phyloP scores from a whole-genome alignment of 441 rosid species.

The Codiaeum variegatum region DNA sequence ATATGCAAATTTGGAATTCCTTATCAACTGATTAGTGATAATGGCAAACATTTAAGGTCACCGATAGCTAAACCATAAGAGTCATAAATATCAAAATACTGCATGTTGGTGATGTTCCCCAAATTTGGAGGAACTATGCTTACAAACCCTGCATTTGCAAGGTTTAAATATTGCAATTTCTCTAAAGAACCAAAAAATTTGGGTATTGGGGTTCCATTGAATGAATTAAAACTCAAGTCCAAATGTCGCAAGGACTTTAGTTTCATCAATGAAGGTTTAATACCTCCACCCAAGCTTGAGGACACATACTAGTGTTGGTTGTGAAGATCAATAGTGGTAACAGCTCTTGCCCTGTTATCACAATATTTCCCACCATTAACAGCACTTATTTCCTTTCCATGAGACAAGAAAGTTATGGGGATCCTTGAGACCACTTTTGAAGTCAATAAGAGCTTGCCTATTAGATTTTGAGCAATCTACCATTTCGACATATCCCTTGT shows the following conservation, averaged over 20 bases:
- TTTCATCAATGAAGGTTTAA: conserved; percentile 29
- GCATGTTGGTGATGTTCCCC: conserved; percentile 33
- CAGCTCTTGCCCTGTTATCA: conserved; percentile 1
- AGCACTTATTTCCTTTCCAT: conserved; percentile 11
- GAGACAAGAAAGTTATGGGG: not conserved
- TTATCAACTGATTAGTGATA: too few species aligned
- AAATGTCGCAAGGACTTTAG: conserved; percentile 28
- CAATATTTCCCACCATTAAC: conserved; percentile 4
- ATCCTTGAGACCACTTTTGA: not conserved
- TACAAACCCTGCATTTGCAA: conserved; percentile 32
- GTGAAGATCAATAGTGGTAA: not conserved
- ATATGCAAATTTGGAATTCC: too few species aligned
- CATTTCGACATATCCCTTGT: too few species aligned
- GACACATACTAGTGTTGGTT: too few species aligned
- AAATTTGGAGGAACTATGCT: conserved; percentile 29
- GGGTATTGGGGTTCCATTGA: conserved; percentile 10
- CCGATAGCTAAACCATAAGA: conserved; percentile 16
- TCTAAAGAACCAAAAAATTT: conserved; percentile 31
- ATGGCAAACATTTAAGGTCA: conserved; percentile 33
- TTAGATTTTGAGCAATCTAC: too few species aligned
- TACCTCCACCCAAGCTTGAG: conserved; percentile 33
- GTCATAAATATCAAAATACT: conserved; percentile 34
- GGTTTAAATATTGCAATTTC: conserved; percentile 28
- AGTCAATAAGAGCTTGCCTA: conserved; percentile 8
- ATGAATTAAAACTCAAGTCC: conserved; percentile 36